Base-by-base conservation (phyloP, 768 basidiomycete species). In the Cubamyces sp. region DNA sequence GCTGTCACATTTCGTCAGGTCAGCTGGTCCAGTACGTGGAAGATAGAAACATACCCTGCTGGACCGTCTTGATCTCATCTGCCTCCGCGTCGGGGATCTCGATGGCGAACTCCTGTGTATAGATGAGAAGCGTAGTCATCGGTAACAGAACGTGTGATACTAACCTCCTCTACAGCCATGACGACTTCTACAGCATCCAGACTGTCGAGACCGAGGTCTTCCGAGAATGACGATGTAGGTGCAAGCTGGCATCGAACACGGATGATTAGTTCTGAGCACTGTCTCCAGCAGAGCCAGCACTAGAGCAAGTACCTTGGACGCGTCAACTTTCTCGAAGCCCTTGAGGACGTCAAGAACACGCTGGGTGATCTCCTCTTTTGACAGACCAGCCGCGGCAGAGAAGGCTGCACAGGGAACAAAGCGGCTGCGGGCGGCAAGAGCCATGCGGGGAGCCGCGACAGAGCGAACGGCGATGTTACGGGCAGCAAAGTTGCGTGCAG, bases 11-110 rank as follows among this genome's bases (percentile, higher is more conserved):
- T 57, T 19, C 2, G 18, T 23, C 25, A 34, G 30, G 59, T 57
- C 53, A 61, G 51, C 57, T 49, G 28, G 54, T 23, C 53, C 45
- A 11, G 70, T 58, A 55, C 57, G 60, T 55, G 52, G 49, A 60
- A 41, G 58, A 51, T 61, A 30, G 45, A 46, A 39, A 73, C 84
- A 58, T 70, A 95, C 96, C 96, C 76, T 98, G 91, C 68, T 86
- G 84, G 55, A 98, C 92, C 7, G 92, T 94, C 70, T 87, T 87
- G 73, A 98, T 98, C 70, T 87, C 88, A 75, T 98, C 96, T 11
- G 96, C 96, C 75, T 99, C 97, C 40, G 84, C 88, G 71, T 99
- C 97, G 16, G 97, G 96, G 71, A 99, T 99, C 77, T 98, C 97
- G 73, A 99, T 96, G 28, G 85, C 82, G 74, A 99, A 99, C 72